phyloP scores from a whole-genome alignment of 2,329 filamentous ascomycete genomes.

The Penicillium freii region DNA sequence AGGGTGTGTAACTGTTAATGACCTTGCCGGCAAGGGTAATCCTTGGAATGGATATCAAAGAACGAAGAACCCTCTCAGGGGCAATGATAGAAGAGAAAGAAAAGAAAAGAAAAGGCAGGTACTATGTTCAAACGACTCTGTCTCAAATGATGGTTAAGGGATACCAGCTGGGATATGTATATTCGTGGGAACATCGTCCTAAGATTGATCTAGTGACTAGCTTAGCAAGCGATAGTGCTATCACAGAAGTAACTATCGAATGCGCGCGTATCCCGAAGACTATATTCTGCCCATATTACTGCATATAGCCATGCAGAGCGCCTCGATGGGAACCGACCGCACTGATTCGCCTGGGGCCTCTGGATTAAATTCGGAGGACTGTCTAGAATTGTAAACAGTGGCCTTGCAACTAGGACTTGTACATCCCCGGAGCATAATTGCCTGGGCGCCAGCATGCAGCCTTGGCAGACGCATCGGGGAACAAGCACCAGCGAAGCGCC shows the following conservation, averaged over 20 bases:
- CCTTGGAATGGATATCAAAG: slow-evolving; percentile 3
- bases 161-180: slow-evolving; percentile 16
- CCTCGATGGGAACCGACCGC: background rate
- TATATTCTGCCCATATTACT: background rate
- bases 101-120: slow-evolving; percentile 17
- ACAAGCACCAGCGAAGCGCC: slow-evolving; percentile 4
- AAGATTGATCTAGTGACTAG: background rate
- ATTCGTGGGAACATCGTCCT: background rate
- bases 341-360: slow-evolving; percentile 6
- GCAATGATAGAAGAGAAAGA: slow-evolving; percentile 14
- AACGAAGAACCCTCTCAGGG: slow-evolving; percentile 4
- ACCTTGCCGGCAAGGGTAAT: slow-evolving; percentile 21
- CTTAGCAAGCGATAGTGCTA: slow-evolving; percentile 13
- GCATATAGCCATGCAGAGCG: slow-evolving; percentile 1
- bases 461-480: slow-evolving; percentile 16
- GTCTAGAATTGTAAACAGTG: slow-evolving; percentile 2
- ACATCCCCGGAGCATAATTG: slow-evolving; percentile 8
- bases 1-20: background rate
- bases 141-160: slow-evolving; percentile 4
- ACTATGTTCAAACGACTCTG: slow-evolving; percentile 6
- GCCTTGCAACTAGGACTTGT: slow-evolving; percentile 7
- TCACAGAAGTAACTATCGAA: slow-evolving; percentile 13
- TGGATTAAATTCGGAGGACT: slow-evolving; percentile 7
- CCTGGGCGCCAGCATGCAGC: slow-evolving; percentile 20
- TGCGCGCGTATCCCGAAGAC: slow-evolving; percentile 11